Percentiles rank a stretch among this genome's conserved stretches.
Evolutionary conservation across 2,329 filamentous ascomycete genomes (phyloP).

Genomic region (Arthroderma sp.): DNA sequence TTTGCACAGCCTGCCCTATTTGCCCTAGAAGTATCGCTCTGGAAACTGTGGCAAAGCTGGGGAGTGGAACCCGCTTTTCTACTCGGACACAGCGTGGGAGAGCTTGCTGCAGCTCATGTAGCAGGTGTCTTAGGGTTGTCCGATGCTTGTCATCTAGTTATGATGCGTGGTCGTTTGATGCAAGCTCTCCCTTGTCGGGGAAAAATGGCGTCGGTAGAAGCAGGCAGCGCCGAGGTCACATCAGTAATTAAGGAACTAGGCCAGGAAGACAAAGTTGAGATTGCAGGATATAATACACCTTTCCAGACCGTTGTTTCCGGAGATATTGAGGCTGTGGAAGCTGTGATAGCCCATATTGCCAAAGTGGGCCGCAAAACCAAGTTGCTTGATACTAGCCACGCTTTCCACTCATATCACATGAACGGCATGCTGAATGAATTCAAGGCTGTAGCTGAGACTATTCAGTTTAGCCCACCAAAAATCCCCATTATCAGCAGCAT

Average conservation of each 20-base stretch:
- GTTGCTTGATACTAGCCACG: background rate
- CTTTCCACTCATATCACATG: constrained; percentile 1
- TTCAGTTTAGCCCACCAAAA: background rate
- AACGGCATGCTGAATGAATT: constrained; percentile 1
- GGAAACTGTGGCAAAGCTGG: constrained; percentile 19
- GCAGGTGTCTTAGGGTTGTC: constrained; percentile 23
- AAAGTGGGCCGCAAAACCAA: background rate
- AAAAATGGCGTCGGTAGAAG: constrained; percentile 1
- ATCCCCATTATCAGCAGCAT: constrained; percentile 2
- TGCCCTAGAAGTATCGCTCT: constrained; percentile 31
- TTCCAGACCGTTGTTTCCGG: background rate
- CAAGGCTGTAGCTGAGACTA: background rate
- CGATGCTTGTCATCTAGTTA: constrained; percentile 13
- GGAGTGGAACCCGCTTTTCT: constrained; percentile 17
- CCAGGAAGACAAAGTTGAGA: background rate
- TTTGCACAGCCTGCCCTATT: constrained; percentile 29
- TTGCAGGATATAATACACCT: constrained; percentile 1
- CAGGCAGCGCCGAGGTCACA: background rate
- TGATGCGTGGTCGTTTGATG: constrained; percentile 1
- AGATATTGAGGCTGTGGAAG: background rate
- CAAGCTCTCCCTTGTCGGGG: background rate
- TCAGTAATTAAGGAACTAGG: background rate
- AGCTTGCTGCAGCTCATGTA: constrained; percentile 26
- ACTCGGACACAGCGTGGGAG: constrained; percentile 26
- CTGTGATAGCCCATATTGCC: background rate